Evolutionary conservation across 768 basidiomycete genomes (phyloP).

Genomic region (Kwoniella mangroviensis): DNA sequence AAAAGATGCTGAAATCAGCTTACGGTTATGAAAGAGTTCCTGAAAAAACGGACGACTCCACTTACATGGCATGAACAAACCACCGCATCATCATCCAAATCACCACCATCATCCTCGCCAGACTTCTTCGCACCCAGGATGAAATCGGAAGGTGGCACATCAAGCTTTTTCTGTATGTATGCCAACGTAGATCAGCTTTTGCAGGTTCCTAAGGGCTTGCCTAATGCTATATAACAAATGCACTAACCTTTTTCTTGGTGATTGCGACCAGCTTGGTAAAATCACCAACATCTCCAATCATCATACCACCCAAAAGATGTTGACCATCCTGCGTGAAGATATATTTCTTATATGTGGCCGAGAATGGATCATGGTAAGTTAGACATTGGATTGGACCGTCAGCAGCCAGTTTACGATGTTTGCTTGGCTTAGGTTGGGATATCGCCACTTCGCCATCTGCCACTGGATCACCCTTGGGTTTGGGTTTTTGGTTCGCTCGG

Average conservation of each 20-base stretch:
- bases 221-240: constrained; percentile 33
- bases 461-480: constrained; percentile 38
- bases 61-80: constrained; percentile 69
- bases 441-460: constrained; percentile 30
- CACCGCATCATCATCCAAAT: constrained; percentile 73
- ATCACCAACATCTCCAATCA: constrained; percentile 74
- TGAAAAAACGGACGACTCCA: not conserved
- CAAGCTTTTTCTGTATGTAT: constrained; percentile 65
- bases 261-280: constrained; percentile 73
- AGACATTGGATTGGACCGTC: constrained; percentile 65
- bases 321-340: constrained; percentile 74
- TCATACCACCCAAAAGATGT: constrained; percentile 75
- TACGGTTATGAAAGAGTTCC: no score
- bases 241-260: constrained; percentile 68
- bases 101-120: constrained; percentile 67
- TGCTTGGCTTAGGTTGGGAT: constrained; percentile 27
- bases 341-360: constrained; percentile 75
- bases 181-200: no score
- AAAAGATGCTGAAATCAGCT: no score
- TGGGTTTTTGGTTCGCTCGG: constrained; percentile 35
- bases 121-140: constrained; percentile 66
- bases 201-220: no score
- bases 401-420: constrained; percentile 35
- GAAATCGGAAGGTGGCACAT: constrained; percentile 69
- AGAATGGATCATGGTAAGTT: constrained; percentile 73